phyloP scores from a whole-genome alignment of 257 asterid genomes.

The Cordia subcordata region DNA sequence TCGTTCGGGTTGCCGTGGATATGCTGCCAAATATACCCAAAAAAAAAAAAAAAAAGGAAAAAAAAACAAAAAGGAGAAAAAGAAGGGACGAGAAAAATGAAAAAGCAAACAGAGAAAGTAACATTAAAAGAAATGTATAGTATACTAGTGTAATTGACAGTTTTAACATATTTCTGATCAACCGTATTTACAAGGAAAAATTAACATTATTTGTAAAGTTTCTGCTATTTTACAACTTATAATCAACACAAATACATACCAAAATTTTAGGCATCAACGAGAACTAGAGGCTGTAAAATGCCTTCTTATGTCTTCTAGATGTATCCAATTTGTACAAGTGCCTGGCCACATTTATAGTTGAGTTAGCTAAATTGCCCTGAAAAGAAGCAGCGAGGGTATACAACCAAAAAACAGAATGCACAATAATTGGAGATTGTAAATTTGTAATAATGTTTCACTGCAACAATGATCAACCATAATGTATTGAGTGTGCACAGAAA shows the following conservation, averaged over 20 bases:
- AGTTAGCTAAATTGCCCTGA: slow-evolving; percentile 11
- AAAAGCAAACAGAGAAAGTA: neutral
- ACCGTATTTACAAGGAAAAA: too few species aligned
- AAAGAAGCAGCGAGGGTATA: neutral
- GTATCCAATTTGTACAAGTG: slow-evolving; percentile 49
- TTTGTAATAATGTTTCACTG: neutral
- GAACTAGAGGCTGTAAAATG: neutral
- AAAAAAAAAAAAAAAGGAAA: too few species aligned
- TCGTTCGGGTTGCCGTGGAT: neutral
- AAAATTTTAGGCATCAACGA: neutral
- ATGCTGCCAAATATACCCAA: too few species aligned
- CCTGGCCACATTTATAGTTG: slow-evolving; percentile 32
- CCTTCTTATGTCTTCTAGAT: slow-evolving; percentile 30
- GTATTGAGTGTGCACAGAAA: too few species aligned
- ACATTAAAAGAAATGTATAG: neutral
- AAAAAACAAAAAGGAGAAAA: too few species aligned
- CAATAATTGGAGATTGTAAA: neutral
- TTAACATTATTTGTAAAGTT: neutral
- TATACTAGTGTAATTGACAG: neutral
- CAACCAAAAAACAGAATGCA: neutral
- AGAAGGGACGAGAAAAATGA: too few species aligned
- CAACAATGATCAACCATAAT: too few species aligned
- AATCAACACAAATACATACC: neutral
- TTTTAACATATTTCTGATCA: neutral
- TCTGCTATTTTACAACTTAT: neutral